Base-by-base conservation (phyloP, 2,329 filamentous ascomycete species). In the Byssothecium circinans region DNA sequence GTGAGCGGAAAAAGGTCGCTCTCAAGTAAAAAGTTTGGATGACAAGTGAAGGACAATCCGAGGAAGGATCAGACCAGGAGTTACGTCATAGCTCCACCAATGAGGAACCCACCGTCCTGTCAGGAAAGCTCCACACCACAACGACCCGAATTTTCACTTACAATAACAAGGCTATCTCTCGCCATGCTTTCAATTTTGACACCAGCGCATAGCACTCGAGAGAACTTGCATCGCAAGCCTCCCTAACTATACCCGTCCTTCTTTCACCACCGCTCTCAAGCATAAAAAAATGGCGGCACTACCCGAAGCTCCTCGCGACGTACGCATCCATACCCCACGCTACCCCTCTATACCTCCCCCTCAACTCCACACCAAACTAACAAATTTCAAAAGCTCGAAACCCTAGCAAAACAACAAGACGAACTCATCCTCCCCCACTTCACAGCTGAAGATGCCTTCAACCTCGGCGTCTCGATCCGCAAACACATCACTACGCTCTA, bases 381-480 rank as follows among this genome's bases (percentile, higher is more conserved):
- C 11, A n/a, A 23, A 43, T 30, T 14, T 20, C 12, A 11, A n/a
- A 7, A 43, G 40, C 40, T 74, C 19, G 61, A 65, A 34, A 56
- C 65, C 36, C 73, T 76, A 56, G 57, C 62, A 12, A 48, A 54
- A n/a, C 67, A 74, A 53, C 74, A 77, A 61, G 54, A 57, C 20
- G 60, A 69, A 30, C 67, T 74, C 32, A 41, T 53, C 5, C 68
- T 77, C 42, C 72, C 75, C 6, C 43, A 74, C 54, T 88, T 88
- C 74, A 85, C 83, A 11, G 70, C 77, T 20, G 67, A 75, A 10
- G 81, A 85, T 53, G 85, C 85, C 38, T 85, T 81, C 73, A 75
- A 78, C 25, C 77, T 88, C 2, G 85, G 85, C 49, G 76, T 77
- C 53, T 77, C 83, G 5, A 78, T 88, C 12, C 80, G 84, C 58